Conservation (phyloP, 768 basidiomycete species). For the Serpula lacrymans region DNA sequence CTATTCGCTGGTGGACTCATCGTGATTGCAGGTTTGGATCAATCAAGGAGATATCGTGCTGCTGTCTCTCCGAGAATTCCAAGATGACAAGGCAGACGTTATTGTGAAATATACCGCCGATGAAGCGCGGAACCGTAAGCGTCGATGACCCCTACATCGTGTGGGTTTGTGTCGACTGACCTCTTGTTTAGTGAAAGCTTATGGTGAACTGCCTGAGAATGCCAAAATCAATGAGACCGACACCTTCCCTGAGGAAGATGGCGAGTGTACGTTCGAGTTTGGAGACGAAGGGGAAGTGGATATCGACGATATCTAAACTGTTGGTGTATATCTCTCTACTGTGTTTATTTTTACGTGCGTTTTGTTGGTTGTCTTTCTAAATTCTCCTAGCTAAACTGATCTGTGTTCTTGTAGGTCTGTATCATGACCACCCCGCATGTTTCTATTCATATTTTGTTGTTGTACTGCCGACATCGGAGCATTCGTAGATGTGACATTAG, state of each 20-base stretch:
- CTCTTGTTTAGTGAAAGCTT: slow-evolving; percentile 74
- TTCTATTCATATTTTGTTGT: too few species aligned
- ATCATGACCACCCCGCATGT: slow-evolving; percentile 4
- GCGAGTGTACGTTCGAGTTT: slow-evolving; percentile 87
- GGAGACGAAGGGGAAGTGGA: slow-evolving; percentile 87
- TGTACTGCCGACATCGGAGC: slow-evolving; percentile 11
- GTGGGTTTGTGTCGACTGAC: slow-evolving; percentile 8
- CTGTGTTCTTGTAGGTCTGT: slow-evolving; percentile 10
- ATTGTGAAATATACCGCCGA: slow-evolving; percentile 99
- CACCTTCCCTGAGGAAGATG: slow-evolving; percentile 86
- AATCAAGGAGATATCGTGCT: slow-evolving; percentile 97
- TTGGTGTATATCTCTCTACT: slow-evolving; percentile 8
- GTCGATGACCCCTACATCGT: slow-evolving; percentile 22
- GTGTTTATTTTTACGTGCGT: slow-evolving; percentile 13
- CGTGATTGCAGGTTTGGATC: slow-evolving; percentile 83
- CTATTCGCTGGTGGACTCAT: slow-evolving; percentile 5
- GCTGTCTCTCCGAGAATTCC: slow-evolving; percentile 95
- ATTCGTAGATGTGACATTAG: slow-evolving; percentile 23
- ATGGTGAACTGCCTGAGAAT: slow-evolving; percentile 95
- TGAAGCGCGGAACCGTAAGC: slow-evolving; percentile 78
- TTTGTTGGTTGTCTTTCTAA: not conserved
- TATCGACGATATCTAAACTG: slow-evolving; percentile 78
- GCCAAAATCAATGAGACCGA: slow-evolving; percentile 98
- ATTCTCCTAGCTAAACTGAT: slow-evolving; percentile 6
- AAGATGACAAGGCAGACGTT: slow-evolving; percentile 98